These are phyloP conservation scores for Thozetella sp. DNA, from an alignment of 495 filamentous ascomycete species.

Conservation along the genomic window DNA sequence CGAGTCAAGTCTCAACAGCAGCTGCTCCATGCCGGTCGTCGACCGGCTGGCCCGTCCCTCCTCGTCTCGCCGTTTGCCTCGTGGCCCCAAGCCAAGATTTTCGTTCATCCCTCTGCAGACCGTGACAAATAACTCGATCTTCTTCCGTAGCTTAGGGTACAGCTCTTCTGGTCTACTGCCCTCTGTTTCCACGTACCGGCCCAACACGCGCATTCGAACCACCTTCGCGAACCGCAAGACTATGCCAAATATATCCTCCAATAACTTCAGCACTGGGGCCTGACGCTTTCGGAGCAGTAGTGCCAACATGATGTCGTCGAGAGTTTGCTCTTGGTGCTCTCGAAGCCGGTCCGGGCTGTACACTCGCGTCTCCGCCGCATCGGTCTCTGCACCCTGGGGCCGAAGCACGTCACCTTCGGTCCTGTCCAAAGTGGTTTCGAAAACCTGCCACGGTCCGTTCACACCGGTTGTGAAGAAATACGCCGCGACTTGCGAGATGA, in stretches of 20 bases:
- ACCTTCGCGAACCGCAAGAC: constrained; percentile 67
- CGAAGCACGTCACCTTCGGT: constrained; percentile 59
- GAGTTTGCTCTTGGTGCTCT: constrained; percentile 71
- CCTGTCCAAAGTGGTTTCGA: constrained; percentile 63
- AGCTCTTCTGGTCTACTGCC: constrained; percentile 48
- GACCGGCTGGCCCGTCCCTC: constrained; percentile 21
- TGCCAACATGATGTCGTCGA: constrained; percentile 77
- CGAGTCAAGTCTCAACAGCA: constrained; percentile 64
- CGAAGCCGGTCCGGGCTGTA: constrained; percentile 64
- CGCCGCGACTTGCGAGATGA: constrained; percentile 64
- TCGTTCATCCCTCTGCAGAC: constrained; percentile 63
- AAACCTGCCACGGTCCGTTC: constrained; percentile 66
- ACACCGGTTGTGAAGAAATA: constrained; percentile 83
- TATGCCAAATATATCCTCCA: constrained; percentile 76
- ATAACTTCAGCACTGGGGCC: constrained; percentile 66
- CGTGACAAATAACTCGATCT: constrained; percentile 67
- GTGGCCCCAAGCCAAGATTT: constrained; percentile 55
- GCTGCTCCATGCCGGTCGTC: constrained; percentile 5
- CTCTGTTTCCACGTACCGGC: constrained; percentile 13
- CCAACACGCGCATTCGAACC: constrained; percentile 15
- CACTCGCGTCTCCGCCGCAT: constrained; percentile 30
- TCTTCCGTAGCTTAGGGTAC: constrained; percentile 66
- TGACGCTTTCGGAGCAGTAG: constrained; percentile 73
- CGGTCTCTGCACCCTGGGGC: constrained; percentile 13
- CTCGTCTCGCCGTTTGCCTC: constrained; percentile 33